Conservation (phyloP, 73 alveolate genomes). For the Stentor roeselii region DNA sequence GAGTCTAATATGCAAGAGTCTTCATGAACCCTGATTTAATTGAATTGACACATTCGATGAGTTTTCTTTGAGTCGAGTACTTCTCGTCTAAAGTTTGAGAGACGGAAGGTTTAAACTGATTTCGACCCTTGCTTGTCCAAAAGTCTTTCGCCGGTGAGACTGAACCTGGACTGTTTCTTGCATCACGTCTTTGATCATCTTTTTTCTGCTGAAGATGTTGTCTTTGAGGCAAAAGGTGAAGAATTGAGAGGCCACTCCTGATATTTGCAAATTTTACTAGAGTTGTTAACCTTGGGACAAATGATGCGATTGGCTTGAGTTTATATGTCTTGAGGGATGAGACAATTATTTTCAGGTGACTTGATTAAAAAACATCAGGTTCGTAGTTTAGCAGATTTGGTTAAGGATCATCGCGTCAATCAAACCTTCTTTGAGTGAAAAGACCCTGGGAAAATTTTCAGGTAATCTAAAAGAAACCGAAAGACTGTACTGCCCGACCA, state of each 20-base stretch:
- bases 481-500: background rate
- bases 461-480: background rate
- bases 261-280: background rate
- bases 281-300: background rate
- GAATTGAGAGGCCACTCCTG: background rate
- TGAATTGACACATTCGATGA: background rate
- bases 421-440: too few relatives aligned
- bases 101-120: background rate
- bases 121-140: background rate
- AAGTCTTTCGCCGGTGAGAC: background rate
- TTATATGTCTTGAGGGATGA: background rate
- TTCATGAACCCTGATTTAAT: background rate
- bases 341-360: background rate
- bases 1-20: background rate
- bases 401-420: too few relatives aligned
- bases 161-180: background rate
- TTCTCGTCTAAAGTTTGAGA: background rate
- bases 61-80: background rate
- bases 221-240: background rate
- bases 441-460: background rate
- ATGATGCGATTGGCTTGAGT: background rate
- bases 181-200: background rate
- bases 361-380: background rate
- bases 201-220: background rate
- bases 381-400: background rate